phyloP scores from a whole-genome alignment of 768 basidiomycete species.

The Botryobasidium botryosum region DNA sequence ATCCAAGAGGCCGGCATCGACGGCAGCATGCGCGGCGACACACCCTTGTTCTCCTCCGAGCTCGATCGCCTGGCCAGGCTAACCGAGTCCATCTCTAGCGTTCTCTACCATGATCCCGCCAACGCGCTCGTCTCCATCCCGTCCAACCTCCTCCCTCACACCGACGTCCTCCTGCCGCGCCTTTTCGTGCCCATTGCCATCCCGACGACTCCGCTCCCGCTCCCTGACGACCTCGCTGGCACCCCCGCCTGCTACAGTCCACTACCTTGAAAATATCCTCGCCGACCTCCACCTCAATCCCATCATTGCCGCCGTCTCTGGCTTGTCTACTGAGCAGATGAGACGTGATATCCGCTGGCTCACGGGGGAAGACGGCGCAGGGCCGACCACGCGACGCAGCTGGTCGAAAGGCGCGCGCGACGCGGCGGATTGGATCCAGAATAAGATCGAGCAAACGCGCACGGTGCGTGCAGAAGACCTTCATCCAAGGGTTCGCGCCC shows the following conservation, averaged over 20 bases:
- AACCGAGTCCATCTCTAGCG: too few species aligned
- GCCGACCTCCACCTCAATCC: slow-evolving; percentile 48
- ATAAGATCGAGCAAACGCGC: slow-evolving; percentile 53
- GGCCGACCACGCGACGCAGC: slow-evolving; percentile 65
- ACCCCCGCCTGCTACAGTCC: too few species aligned
- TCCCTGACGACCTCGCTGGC: slow-evolving; percentile 36
- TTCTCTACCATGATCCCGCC: slow-evolving; percentile 13
- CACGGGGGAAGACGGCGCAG: slow-evolving; percentile 66
- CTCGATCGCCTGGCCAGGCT: too few species aligned
- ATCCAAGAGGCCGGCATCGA: slow-evolving; percentile 23
- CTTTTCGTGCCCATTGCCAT: slow-evolving; percentile 58
- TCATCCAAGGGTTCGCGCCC: slow-evolving; percentile 60
- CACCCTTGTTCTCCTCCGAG: too few species aligned
- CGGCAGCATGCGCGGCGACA: too few species aligned
- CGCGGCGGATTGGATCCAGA: slow-evolving; percentile 63
- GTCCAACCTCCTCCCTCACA: slow-evolving; percentile 12
- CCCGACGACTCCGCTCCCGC: slow-evolving; percentile 30
- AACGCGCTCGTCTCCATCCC: slow-evolving; percentile 19
- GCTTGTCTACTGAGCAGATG: slow-evolving; percentile 50
- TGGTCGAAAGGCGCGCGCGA: slow-evolving; percentile 47
- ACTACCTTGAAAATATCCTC: too few species aligned
- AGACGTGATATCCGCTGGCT: slow-evolving; percentile 59
- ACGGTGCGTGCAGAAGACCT: slow-evolving; percentile 53
- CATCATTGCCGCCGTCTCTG: slow-evolving; percentile 43
- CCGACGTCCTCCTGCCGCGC: slow-evolving; percentile 50